These are phyloP conservation scores for Cyberlindnera petersonii DNA, from an alignment of 805 yeast species.

Conservation along the genomic window DNA sequence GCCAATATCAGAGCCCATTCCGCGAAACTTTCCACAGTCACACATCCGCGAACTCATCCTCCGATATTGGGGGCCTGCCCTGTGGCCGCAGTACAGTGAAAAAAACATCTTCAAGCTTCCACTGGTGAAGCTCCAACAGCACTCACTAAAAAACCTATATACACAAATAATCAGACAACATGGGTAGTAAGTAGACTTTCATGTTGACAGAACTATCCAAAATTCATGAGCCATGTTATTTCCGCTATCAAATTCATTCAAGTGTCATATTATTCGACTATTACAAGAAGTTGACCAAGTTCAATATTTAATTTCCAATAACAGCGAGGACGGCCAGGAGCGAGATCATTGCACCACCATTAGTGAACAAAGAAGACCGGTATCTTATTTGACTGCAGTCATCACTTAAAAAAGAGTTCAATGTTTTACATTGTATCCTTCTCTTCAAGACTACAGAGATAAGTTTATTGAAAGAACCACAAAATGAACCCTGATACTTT, in stretches of 20 bases:
- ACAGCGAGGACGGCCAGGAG: too few species aligned
- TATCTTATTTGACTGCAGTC: too few species aligned
- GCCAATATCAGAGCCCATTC: neutral
- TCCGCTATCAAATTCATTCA: neutral
- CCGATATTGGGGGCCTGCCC: constrained; percentile 1
- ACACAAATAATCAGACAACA: constrained; percentile 35
- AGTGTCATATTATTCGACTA: too few species aligned
- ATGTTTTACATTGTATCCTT: too few species aligned
- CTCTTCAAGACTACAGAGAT: too few species aligned
- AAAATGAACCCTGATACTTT: neutral
- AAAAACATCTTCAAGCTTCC: constrained; percentile 17
- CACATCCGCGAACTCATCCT: neutral
- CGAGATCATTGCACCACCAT: too few species aligned
- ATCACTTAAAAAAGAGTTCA: too few species aligned
- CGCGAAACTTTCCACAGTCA: constrained; percentile 14
- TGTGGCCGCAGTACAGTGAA: constrained; percentile 8
- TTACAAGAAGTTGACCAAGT: too few species aligned
- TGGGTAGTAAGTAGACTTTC: constrained; percentile 65
- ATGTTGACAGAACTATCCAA: constrained; percentile 1
- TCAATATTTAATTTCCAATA: too few species aligned
- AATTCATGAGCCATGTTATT: constrained; percentile 1
- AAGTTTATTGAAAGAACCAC: neutral
- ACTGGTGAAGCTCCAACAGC: constrained; percentile 4
- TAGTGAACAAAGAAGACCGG: too few species aligned
- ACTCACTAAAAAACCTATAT: neutral